Evolutionary conservation across 2,329 filamentous ascomycete genomes (phyloP), one percentile per base, ranked within the genome.

Genomic region (Gremmenia infestans): DNA sequence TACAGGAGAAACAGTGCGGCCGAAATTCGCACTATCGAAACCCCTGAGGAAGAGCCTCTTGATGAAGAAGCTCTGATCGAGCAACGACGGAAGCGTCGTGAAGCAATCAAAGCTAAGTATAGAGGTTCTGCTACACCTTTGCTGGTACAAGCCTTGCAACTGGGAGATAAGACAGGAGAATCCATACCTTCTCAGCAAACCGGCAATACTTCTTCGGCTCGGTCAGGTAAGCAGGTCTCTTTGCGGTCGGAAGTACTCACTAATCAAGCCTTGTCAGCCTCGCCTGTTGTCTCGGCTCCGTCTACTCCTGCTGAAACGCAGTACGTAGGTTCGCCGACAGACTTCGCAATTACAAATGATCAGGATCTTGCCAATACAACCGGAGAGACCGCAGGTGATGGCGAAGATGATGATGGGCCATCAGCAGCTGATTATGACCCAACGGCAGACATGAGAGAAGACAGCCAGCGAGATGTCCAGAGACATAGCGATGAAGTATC

Each of bases 351-450:
- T 65, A 75, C 81, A 65, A 81, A 85, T 64, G 87, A 90, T 67
- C 78, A 82, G 55, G 82, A 86, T 62, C 78, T 90, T 61, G 82
- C 84, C 71, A 88, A 89, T 67, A 76, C 69, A 5, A 79, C 83
- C 64, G 76, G 74, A 37, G 72, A 76, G 60, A 63, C 57, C 22
- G 65, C 65, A 43, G 58, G 23, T 28, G 45, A 15, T 59, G 64
- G 46, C 58, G 65, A 56, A 60, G 81, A 83, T 47, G 80, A 81
- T 52, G 87, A 94, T 65, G 90, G 87, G 6, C 88, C 89, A 5
- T 96, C 91, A n/a, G 92, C 92, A 47, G 91, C 91, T 57, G 90
- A 96, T 71, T 96, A 96, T 70, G 90, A 96, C 68, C 92, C 92
- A 1, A 94, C 86, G 1, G 78, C 86, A 63, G 92, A 97, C 68